These are phyloP conservation scores for Orbilia blumenaviensis DNA, from an alignment of 2,329 filamentous ascomycete species.

Conservation along the genomic window DNA sequence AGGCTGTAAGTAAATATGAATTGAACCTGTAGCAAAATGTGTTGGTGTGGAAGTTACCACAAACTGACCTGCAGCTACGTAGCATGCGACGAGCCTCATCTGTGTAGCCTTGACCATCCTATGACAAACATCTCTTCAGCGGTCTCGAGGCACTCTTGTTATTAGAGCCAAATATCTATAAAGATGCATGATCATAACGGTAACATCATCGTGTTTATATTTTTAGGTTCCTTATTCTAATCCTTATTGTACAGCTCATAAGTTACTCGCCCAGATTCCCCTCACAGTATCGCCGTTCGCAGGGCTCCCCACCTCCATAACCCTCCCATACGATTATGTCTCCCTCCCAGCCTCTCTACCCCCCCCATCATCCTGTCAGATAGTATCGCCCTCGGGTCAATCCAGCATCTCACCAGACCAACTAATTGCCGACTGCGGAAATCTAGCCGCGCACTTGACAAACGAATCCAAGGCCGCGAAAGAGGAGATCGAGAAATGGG, in stretches of 20 bases:
- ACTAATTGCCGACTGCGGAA: conserved; percentile 81
- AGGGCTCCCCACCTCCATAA: conserved; percentile 85
- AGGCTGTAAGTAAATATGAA: too few species aligned
- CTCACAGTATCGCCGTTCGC: conserved; percentile 95
- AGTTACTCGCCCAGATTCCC: conserved; percentile 88
- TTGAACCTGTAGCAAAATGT: neutral
- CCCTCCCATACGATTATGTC: conserved; percentile 95
- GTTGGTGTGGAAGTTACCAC: neutral
- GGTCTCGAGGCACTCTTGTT: too few species aligned
- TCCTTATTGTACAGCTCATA: conserved; percentile 67
- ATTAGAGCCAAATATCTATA: neutral
- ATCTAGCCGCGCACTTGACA: conserved; percentile 78
- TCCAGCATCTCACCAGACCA: conserved; percentile 82
- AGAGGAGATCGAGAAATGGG: conserved; percentile 73
- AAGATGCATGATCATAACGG: conserved; percentile 41
- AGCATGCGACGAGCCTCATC: too few species aligned
- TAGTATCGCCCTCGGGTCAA: conserved; percentile 79
- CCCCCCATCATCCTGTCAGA: conserved; percentile 73
- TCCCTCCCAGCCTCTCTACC: conserved; percentile 86
- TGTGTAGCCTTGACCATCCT: neutral
- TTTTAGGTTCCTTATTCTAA: neutral
- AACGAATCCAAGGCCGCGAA: conserved; percentile 75
- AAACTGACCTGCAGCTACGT: neutral
- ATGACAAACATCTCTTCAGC: neutral
- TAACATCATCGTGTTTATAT: neutral